Base-by-base conservation (phyloP, 164 flowering plant species). In the Magnolia sinica region DNA sequence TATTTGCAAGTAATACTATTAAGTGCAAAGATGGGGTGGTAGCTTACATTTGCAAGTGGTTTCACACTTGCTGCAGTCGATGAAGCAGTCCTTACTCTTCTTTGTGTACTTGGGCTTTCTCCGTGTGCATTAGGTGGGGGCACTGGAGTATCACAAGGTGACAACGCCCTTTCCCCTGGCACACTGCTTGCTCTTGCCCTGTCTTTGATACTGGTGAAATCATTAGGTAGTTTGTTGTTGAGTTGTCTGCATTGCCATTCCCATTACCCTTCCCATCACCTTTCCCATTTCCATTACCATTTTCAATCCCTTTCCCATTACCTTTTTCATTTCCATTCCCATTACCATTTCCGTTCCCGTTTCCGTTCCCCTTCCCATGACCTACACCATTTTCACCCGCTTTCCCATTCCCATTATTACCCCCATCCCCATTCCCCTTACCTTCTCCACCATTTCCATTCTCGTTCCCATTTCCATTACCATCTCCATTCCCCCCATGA, bases 41-140 rank as follows among this genome's bases (percentile, higher is more conserved):
- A 55, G 24, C 89, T 87, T 87, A 88, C 91, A 74, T 78, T 87
- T 89, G 91, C 92, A 88, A 61, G 92, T 87, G 58, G 79, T 88
- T 77, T 90, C 92, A 58, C 91, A 90, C 81, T 84, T 87, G 86
- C 83, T 82, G 81, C 92, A 88, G 79, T 89, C 82, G 10, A 89
- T 71, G 79, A 80, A 84, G 83, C 94, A 90, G 10, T 87, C 90
- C 79, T 90, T 90, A 7, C 45, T 49, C 82, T 86, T 87, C 85
- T 81, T 89, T 79, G 84, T 83, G 73, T 76, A 68, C 83, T 76
- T 86, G 8, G 91, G 93, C 84, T 88, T 90, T 81, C 89, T 84
- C 74, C 76, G n/a, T 0, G 86, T 77, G 86, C 94, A 90, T 67
- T 90, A 76, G 20, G 71, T 4, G 3, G 91, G 91, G 91, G 71